Conservation (phyloP, 306 rosid genomes). For the Chamaecrista fasciculata region DNA sequence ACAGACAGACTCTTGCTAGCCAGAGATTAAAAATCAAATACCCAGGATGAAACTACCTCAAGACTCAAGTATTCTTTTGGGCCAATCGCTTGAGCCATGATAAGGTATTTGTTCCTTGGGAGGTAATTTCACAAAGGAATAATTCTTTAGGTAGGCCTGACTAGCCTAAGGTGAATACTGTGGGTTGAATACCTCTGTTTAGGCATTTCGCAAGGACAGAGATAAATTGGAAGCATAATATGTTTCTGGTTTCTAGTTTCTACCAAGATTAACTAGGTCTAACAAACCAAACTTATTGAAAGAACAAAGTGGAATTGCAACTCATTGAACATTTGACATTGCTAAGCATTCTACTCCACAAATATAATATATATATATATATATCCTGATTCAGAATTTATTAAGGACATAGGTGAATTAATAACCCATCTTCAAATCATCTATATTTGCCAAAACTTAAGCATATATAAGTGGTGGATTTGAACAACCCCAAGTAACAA, state of each 20-base stretch:
- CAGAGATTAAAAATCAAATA: too few relatives aligned
- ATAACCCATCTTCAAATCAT: neutral
- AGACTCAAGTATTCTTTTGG: too few relatives aligned
- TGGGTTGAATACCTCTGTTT: neutral
- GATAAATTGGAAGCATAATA: constrained; percentile 8
- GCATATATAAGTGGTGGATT: neutral
- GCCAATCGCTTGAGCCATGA: neutral
- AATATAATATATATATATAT: neutral
- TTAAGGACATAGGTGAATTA: neutral
- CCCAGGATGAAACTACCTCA: too few relatives aligned
- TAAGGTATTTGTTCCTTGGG: neutral
- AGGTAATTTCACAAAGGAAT: neutral
- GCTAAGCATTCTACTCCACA: neutral
- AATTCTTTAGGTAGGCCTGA: neutral
- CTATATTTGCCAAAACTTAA: neutral
- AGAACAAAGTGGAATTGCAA: neutral
- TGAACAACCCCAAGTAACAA: neutral
- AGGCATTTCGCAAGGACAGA: neutral
- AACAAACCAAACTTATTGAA: neutral
- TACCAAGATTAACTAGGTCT: neutral
- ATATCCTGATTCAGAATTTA: neutral
- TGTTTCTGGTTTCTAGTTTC: neutral
- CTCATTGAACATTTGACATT: neutral
- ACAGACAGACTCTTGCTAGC: neutral
- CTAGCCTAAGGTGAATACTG: neutral